Conservation (phyloP, 495 filamentous ascomycete genomes). For the Daldinia concentrica region DNA sequence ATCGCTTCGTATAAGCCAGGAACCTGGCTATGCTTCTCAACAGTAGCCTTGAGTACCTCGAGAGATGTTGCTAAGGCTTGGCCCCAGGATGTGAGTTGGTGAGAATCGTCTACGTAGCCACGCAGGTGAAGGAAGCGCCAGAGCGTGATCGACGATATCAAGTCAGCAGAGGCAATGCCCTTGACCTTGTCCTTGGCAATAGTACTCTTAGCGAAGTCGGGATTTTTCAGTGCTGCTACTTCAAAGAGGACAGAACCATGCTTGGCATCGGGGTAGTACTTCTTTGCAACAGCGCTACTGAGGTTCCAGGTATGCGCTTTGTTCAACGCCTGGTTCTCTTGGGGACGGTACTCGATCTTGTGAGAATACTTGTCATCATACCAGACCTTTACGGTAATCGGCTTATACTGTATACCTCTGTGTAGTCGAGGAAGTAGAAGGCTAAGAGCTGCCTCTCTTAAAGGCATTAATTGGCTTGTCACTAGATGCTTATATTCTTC, state of each 20-base stretch:
- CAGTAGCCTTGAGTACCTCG: constrained; percentile 66
- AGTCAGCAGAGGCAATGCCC: constrained; percentile 67
- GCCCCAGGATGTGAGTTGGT: constrained; percentile 86
- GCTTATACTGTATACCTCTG: constrained; percentile 79
- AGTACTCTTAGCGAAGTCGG: constrained; percentile 73
- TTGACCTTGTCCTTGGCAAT: constrained; percentile 57
- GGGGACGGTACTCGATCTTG: constrained; percentile 71
- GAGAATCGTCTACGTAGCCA: constrained; percentile 81
- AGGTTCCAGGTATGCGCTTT: constrained; percentile 80
- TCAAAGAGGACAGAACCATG: constrained; percentile 65
- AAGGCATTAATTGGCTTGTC: constrained; percentile 70
- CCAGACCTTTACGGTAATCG: constrained; percentile 82
- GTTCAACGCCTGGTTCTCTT: constrained; percentile 66
- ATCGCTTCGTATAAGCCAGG: constrained; percentile 55
- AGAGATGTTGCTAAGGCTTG: constrained; percentile 76
- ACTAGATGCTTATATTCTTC: constrained; percentile 84
- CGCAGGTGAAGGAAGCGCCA: constrained; percentile 92
- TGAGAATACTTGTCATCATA: constrained; percentile 75
- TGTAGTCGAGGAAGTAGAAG: constrained; percentile 80
- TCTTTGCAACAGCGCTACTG: constrained; percentile 59
- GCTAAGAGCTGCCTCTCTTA: constrained; percentile 77
- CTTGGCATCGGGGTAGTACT: constrained; percentile 58
- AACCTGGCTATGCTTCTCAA: constrained; percentile 65
- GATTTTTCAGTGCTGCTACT: constrained; percentile 67
- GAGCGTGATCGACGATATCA: constrained; percentile 78